phyloP scores from a whole-genome alignment of 2,329 filamentous ascomycete genomes.

The Tolypocladium amazonense region DNA sequence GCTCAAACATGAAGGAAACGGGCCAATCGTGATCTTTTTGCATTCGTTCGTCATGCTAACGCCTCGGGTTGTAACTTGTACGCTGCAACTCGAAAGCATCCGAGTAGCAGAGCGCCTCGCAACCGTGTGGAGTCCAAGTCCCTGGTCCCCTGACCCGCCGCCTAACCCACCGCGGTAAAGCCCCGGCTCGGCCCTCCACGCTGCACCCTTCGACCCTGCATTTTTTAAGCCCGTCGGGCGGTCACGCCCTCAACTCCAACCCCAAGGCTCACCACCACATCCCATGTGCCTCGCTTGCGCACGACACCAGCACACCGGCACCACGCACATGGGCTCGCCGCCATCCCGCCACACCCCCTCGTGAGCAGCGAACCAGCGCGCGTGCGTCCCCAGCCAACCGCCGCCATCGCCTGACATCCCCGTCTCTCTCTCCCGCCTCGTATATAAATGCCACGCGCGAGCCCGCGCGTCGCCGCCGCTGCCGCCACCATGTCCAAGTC shows the following conservation, averaged over 20 bases:
- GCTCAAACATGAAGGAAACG: no score
- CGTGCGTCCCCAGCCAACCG: not conserved
- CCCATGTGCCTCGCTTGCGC: conserved; percentile 1
- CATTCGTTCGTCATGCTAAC: no score
- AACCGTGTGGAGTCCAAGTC: not conserved
- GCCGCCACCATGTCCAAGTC: conserved; percentile 60
- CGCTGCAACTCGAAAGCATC: no score
- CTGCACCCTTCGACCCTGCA: not conserved
- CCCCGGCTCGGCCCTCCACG: not conserved
- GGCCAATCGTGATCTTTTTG: no score
- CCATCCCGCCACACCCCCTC: not conserved
- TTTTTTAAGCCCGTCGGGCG: not conserved
- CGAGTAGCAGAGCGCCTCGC: no score
- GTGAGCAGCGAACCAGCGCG: conserved; percentile 2
- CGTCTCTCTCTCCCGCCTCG: not conserved
- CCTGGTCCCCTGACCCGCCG: not conserved
- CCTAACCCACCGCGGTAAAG: not conserved
- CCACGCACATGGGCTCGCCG: not conserved
- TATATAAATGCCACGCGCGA: conserved; percentile 8
- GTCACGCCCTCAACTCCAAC: not conserved
- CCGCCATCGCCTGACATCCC: not conserved
- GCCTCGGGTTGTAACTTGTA: no score
- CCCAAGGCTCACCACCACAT: not conserved
- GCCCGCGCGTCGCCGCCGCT: conserved; percentile 3
- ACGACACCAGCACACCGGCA: not conserved